Evolutionary conservation across 2,329 filamentous ascomycete genomes (phyloP).

Genomic region (Aspergillus persii): DNA sequence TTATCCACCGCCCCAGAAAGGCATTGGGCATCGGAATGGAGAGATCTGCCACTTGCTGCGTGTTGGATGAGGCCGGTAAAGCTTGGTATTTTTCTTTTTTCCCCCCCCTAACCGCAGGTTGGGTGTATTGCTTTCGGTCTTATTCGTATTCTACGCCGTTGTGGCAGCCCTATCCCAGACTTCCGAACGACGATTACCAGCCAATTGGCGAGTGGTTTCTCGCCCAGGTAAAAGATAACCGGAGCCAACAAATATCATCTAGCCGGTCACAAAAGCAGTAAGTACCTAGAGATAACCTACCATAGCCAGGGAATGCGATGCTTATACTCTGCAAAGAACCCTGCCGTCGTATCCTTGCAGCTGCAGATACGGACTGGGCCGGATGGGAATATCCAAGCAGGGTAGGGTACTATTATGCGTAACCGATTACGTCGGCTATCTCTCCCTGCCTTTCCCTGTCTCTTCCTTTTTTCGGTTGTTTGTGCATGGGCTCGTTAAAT

Average conservation of each 20-base stretch:
- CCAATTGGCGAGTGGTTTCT: neutral
- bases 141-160: no score
- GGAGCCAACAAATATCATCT: neutral
- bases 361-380: neutral
- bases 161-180: no score
- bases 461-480: no score
- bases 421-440: no score
- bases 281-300: neutral
- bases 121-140: neutral
- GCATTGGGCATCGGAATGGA: no score
- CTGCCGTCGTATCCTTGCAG: neutral
- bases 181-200: no score
- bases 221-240: neutral
- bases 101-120: no score
- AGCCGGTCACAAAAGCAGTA: neutral
- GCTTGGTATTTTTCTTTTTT: neutral
- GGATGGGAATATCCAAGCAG: neutral
- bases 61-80: neutral
- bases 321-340: neutral
- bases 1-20: neutral
- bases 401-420: no score
- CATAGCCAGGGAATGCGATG: neutral
- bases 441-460: no score
- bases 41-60: neutral
- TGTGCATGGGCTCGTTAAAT: no score